Percentiles rank a stretch among this genome's conserved stretches.
phyloP scores from a whole-genome alignment of 108 stramenopile genomes.

The Skeletonema marinoi region DNA sequence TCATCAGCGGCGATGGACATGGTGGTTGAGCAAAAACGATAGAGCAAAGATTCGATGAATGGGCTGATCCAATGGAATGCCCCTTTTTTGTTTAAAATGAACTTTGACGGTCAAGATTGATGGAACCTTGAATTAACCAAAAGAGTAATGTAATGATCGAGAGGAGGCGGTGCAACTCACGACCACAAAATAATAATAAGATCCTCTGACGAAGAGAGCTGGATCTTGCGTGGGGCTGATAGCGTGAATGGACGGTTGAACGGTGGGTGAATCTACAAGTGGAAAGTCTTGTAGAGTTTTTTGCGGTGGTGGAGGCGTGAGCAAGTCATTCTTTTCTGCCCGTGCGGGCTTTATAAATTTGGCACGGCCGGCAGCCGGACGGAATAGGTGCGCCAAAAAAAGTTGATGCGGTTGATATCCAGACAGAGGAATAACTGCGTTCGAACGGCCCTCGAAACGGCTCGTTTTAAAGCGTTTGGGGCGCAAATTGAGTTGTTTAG shows the following conservation, averaged over 20 bases:
- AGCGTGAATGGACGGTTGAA: not conserved
- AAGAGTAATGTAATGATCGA: not conserved
- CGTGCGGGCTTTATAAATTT: not conserved
- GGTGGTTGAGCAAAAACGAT: conserved; percentile 42
- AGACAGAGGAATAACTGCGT: no score
- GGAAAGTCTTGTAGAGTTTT: not conserved
- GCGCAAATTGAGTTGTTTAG: no score
- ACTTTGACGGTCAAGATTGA: not conserved
- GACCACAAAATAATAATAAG: not conserved
- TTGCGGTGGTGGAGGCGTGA: not conserved
- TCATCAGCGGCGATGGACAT: conserved; percentile 34
- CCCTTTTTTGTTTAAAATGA: not conserved
- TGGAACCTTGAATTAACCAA: not conserved
- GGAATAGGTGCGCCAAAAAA: no score
- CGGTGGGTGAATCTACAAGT: not conserved
- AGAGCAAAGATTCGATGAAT: conserved; percentile 10
- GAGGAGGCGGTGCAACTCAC: not conserved
- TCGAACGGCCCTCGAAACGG: no score
- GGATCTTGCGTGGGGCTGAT: not conserved
- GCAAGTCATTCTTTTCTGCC: not conserved
- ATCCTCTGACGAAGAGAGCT: not conserved
- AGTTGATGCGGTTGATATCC: no score
- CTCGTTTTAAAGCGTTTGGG: no score
- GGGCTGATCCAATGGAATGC: not conserved
- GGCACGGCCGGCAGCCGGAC: no score